Base-by-base conservation (phyloP, 345 rosid species). In the Bruguiera gymnorhiza region DNA sequence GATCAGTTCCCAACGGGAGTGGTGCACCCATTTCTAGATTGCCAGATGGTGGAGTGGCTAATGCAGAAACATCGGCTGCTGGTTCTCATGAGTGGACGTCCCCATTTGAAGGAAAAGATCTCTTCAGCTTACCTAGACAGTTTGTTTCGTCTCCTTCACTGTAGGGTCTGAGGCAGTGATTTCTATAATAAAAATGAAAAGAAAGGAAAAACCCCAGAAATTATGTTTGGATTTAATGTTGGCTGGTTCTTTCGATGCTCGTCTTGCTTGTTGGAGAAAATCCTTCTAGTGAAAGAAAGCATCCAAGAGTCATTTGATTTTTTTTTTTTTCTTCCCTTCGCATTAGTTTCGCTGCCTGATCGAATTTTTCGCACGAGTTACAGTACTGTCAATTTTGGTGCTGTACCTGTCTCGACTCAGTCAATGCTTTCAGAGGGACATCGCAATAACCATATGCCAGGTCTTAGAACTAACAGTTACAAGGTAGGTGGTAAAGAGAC, bases 91-190 rank as follows among this genome's bases (percentile, higher is more conserved):
- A 90, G 24, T 93, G 98, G 98, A 86, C 89, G 4, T 93, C 98
- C 2, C 98, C 98, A 6, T 93, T 93, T 72, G 96, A 86, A 79
- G 98, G 89, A 77, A 83, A 83, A 62, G 98, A 93, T 80, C 85
- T 93, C 23, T 90, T 93, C 84, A 85, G 89, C 75, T 78, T 93
- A 81, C 87, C 98, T 48, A 90, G 92, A 78, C 89, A 83, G 88
- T 90, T 82, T 82, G 95, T 79, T 70, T 82, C 88, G 32, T 88
- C 91, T 84, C 95, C 96, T 64, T 83, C 93, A 52, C 96, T 85
- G 80, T 90, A 85, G 88, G 70, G 82, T 70, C 52, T 68, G 31
- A 73, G 60, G 74, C 75, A 72, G 70, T 68, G 73, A 59, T 65
- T 76, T 65, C 29, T 62, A 76, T 76, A 71, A 84, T 83, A 78